Conservation (phyloP, 257 asterid genomes). For the Solanum chilense region DNA sequence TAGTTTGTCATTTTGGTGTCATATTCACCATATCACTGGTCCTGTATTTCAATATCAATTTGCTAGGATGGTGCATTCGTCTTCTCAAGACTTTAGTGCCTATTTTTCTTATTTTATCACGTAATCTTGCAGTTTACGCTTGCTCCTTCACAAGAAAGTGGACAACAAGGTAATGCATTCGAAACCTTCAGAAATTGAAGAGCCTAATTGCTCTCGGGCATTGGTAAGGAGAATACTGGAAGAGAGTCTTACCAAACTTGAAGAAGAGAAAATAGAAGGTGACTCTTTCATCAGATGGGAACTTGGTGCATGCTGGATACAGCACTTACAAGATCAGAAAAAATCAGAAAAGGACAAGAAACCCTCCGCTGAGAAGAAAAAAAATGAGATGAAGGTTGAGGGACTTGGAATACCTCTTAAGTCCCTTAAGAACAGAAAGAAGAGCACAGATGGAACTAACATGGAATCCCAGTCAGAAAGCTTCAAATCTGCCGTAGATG, state of each 20-base stretch:
- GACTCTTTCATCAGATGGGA: constrained; percentile 92
- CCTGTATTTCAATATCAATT: neutral
- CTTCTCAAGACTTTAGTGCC: neutral
- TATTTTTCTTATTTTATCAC: constrained; percentile 9
- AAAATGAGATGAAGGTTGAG: constrained; percentile 91
- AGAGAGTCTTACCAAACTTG: constrained; percentile 74
- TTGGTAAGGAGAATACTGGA: constrained; percentile 68
- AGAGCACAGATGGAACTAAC: constrained; percentile 36
- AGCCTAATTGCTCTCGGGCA: constrained; percentile 38
- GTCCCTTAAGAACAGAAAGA: constrained; percentile 77
- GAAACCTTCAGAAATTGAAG: constrained; percentile 39
- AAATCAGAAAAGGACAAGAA: constrained; percentile 89
- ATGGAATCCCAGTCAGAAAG: constrained; percentile 32
- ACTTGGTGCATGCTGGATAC: constrained; percentile 99
- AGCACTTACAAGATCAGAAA: constrained; percentile 90
- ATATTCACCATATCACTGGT: neutral
- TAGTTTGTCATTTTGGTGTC: neutral
- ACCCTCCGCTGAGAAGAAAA: constrained; percentile 43
- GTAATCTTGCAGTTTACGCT: constrained; percentile 64
- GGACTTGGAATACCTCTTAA: constrained; percentile 88
- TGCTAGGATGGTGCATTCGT: neutral
- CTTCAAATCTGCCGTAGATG: constrained; percentile 21
- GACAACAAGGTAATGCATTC: constrained; percentile 36
- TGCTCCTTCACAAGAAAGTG: constrained; percentile 61
- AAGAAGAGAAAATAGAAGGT: constrained; percentile 46